Evolutionary conservation across 345 rosid species (phyloP).

Genomic region (Acer saccharum): DNA sequence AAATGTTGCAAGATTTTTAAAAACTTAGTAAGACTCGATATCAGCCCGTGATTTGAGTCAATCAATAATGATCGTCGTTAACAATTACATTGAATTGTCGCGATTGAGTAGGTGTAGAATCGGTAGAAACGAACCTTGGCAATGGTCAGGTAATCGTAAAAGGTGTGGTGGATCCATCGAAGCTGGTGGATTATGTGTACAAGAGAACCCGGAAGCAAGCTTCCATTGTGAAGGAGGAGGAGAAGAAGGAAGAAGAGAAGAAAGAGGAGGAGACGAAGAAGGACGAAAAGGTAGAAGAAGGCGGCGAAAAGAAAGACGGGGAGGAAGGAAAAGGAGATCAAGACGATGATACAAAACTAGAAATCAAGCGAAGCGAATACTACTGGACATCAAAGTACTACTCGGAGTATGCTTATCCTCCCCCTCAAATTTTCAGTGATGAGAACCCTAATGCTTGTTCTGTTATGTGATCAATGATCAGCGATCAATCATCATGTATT

Average conservation of each 20-base stretch:
- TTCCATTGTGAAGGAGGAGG: constrained; percentile 51
- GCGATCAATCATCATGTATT: not conserved
- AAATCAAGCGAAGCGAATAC: constrained; percentile 48
- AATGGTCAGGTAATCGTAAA: constrained; percentile 50
- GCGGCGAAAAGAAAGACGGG: constrained; percentile 23
- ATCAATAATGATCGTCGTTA: too few relatives aligned
- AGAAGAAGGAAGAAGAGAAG: constrained; percentile 45
- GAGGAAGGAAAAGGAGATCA: constrained; percentile 29
- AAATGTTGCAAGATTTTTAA: too few relatives aligned
- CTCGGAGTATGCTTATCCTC: constrained; percentile 44
- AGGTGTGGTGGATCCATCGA: constrained; percentile 54
- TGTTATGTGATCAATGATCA: constrained; percentile 41
- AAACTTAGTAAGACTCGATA: not conserved
- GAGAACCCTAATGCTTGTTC: constrained; percentile 75
- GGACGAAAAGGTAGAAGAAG: constrained; percentile 15
- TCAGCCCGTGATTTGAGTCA: not conserved
- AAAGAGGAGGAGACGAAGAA: constrained; percentile 35
- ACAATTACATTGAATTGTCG: not conserved
- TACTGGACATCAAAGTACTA: constrained; percentile 43
- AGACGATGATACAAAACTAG: constrained; percentile 30
- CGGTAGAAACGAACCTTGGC: constrained; percentile 53
- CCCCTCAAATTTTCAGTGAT: constrained; percentile 63
- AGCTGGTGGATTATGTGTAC: constrained; percentile 45
- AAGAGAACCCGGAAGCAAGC: constrained; percentile 62
- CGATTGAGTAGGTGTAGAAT: constrained; percentile 50